Conservation (phyloP, 306 rosid species). For the Dryas octopetala region DNA sequence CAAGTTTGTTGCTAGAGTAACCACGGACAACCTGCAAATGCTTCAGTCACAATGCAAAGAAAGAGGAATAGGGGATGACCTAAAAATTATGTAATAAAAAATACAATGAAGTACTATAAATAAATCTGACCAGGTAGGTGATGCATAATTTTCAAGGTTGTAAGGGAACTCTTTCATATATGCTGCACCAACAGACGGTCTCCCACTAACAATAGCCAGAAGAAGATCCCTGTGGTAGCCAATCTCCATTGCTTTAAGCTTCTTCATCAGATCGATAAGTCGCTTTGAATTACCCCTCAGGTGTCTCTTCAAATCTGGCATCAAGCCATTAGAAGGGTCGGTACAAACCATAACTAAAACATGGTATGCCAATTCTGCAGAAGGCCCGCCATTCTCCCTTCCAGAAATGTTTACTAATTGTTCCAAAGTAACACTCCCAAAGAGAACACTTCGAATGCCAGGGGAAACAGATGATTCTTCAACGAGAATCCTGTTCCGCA, state of each 20-base stretch:
- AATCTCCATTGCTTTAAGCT: constrained; percentile 60
- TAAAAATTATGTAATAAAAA: not conserved
- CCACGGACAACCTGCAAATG: constrained; percentile 65
- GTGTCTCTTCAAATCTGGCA: constrained; percentile 63
- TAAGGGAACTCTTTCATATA: constrained; percentile 89
- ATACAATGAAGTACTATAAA: constrained; percentile 16
- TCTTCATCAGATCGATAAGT: constrained; percentile 67
- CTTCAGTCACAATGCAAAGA: constrained; percentile 32
- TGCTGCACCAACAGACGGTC: constrained; percentile 60
- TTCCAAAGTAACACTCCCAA: constrained; percentile 82
- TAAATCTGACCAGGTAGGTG: constrained; percentile 73
- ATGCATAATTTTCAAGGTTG: constrained; percentile 63
- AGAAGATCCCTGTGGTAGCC: constrained; percentile 67
- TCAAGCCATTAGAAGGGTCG: constrained; percentile 77
- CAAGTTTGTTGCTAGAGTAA: constrained; percentile 70
- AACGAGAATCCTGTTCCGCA: constrained; percentile 61
- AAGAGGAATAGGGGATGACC: not conserved
- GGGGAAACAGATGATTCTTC: constrained; percentile 69
- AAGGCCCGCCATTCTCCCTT: constrained; percentile 57
- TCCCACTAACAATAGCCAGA: constrained; percentile 63
- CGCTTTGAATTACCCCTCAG: constrained; percentile 76
- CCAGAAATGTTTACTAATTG: constrained; percentile 65
- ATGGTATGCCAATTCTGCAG: constrained; percentile 54
- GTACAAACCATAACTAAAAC: constrained; percentile 72
- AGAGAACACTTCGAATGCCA: constrained; percentile 76